A percentile compares a stretch with the other conserved stretches of the same genome.
Evolutionary conservation across 2,329 filamentous ascomycete genomes (phyloP).

Genomic region (Phaeosphaeria sp.): DNA sequence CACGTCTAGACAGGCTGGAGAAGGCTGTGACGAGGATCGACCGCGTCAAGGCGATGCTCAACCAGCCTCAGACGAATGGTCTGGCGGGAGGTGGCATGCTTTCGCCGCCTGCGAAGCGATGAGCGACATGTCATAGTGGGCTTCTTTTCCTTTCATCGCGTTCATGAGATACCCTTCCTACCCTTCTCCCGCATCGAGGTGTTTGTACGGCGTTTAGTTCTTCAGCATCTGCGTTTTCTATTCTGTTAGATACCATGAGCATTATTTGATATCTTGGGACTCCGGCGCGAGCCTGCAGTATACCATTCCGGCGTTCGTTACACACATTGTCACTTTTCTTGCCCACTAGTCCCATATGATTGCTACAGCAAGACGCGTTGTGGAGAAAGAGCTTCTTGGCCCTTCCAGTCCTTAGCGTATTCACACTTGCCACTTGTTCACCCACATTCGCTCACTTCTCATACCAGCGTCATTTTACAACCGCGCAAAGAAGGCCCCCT

Average conservation of each 20-base stretch:
- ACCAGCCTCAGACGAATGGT: slow-evolving; percentile 12
- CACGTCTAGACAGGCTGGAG: slow-evolving; percentile 73
- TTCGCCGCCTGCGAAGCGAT: background rate
- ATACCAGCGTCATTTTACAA: no score
- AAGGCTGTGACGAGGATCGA: slow-evolving; percentile 74
- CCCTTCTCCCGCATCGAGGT: background rate
- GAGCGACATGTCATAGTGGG: background rate
- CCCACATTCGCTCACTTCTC: no score
- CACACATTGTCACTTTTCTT: no score
- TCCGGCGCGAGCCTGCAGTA: no score
- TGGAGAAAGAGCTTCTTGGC: no score
- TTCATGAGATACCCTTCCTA: background rate
- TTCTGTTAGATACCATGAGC: background rate
- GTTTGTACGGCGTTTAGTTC: background rate
- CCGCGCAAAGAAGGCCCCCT: background rate
- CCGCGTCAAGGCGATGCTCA: slow-evolving; percentile 68
- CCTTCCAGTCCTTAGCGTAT: no score
- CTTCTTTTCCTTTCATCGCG: background rate
- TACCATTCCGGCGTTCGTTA: no score
- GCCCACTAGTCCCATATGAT: no score
- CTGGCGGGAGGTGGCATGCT: background rate
- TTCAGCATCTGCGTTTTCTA: background rate
- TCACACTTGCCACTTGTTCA: no score
- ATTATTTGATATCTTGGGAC: no score
- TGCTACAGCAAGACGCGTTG: no score